These are phyloP conservation scores for Xylariaceae sp. DNA, from an alignment of 2,329 filamentous ascomycete genomes.

Conservation along the genomic window DNA sequence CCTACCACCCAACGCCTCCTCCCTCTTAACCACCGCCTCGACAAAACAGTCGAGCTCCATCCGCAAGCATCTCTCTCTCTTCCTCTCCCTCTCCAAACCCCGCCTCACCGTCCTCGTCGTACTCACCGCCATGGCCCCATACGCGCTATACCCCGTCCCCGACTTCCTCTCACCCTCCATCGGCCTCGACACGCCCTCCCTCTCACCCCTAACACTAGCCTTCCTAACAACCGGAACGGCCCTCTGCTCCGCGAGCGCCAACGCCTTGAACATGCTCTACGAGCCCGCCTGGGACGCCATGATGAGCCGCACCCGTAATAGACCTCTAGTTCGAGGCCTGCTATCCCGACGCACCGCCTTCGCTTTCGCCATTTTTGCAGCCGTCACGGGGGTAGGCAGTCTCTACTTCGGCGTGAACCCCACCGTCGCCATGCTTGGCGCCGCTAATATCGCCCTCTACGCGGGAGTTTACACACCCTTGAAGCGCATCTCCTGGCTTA, in stretches of 20 bases:
- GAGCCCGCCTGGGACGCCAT: conserved; percentile 85
- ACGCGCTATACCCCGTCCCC: conserved; percentile 89
- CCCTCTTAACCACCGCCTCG: conserved; percentile 50
- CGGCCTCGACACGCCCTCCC: conserved; percentile 65
- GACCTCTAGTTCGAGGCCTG: conserved; percentile 80
- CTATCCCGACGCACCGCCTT: conserved; percentile 68
- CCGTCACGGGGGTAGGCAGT: conserved; percentile 62
- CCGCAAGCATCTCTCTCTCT: conserved; percentile 69
- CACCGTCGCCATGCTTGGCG: conserved; percentile 82
- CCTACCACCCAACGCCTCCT: conserved; percentile 50
- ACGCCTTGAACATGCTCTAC: conserved; percentile 95
- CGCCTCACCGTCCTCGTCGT: conserved; percentile 88
- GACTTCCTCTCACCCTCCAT: conserved; percentile 69
- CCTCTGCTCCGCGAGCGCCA: conserved; percentile 84
- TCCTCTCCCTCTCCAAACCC: conserved; percentile 91
- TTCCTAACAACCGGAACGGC: conserved; percentile 90
- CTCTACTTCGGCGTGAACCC: conserved; percentile 91
- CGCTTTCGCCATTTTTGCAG: conserved; percentile 74
- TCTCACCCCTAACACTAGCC: conserved; percentile 84
- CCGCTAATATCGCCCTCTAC: conserved; percentile 82
- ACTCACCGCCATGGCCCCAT: conserved; percentile 84
- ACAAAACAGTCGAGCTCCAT: conserved; percentile 47
- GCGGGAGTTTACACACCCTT: conserved; percentile 89
- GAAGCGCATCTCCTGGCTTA: conserved; percentile 79
- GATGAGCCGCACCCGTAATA: conserved; percentile 89